Conservation (phyloP, 495 filamentous ascomycete species). For the Neurospora cerealis region DNA sequence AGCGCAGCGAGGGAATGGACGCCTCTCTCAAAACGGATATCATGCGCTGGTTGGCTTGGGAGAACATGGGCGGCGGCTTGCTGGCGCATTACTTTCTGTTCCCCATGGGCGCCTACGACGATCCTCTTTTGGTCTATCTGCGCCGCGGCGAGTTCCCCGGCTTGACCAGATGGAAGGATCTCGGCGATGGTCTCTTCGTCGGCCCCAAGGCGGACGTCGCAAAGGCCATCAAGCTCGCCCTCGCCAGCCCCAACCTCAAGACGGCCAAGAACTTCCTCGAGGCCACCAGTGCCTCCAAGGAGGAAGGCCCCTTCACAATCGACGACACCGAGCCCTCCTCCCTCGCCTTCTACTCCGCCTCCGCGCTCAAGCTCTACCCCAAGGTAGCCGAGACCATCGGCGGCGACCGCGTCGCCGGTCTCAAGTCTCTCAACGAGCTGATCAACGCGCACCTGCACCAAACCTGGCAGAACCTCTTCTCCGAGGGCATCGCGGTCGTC, state of each 20-base stretch:
- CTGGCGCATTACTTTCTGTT: slow-evolving; percentile 70
- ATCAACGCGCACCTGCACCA: slow-evolving; percentile 82
- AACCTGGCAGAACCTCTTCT: slow-evolving; percentile 73
- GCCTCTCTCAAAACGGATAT: slow-evolving; percentile 58
- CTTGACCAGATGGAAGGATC: slow-evolving; percentile 63
- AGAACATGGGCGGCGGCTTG: slow-evolving; percentile 79
- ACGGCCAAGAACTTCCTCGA: slow-evolving; percentile 48
- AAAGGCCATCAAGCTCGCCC: slow-evolving; percentile 53
- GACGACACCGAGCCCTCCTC: slow-evolving; percentile 49
- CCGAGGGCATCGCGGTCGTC: slow-evolving; percentile 57
- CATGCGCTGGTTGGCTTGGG: slow-evolving; percentile 87
- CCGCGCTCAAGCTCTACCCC: slow-evolving; percentile 53
- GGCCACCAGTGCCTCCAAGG: slow-evolving; percentile 11
- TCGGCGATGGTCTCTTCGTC: slow-evolving; percentile 63
- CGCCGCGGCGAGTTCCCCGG: slow-evolving; percentile 62
- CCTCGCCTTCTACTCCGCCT: slow-evolving; percentile 69
- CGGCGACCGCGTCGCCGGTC: slow-evolving; percentile 44
- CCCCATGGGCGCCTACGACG: slow-evolving; percentile 76
- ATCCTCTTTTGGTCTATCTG: slow-evolving; percentile 58
- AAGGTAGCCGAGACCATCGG: slow-evolving; percentile 52
- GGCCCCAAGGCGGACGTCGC: slow-evolving; percentile 59
- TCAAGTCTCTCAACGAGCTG: slow-evolving; percentile 55
- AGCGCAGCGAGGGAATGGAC: slow-evolving; percentile 37
- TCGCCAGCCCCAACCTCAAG: slow-evolving; percentile 44
- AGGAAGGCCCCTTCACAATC: slow-evolving; percentile 40